Evolutionary conservation across 495 filamentous ascomycete species (phyloP).

Genomic region (Clohesyomyces aquaticus): DNA sequence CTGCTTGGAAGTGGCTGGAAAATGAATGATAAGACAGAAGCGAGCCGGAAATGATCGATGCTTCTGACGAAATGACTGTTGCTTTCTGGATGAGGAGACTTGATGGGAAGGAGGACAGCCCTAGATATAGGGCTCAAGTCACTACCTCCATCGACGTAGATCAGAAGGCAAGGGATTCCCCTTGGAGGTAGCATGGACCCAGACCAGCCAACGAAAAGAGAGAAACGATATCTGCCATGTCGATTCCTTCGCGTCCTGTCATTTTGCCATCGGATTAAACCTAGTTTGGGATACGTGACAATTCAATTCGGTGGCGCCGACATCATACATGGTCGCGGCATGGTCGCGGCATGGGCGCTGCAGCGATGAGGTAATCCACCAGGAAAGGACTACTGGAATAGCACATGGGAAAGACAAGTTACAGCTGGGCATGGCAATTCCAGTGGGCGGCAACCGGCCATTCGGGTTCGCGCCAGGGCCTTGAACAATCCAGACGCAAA

Average conservation of each 20-base stretch:
- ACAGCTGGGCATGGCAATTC: neutral
- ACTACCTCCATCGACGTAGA: neutral
- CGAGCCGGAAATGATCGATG: neutral
- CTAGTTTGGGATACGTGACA: neutral
- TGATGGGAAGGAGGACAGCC: neutral
- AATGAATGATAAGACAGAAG: conserved; percentile 1
- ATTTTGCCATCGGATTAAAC: neutral
- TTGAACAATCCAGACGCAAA: too few relatives aligned
- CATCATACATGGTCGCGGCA: too few relatives aligned
- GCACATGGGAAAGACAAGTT: neutral
- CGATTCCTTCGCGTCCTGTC: conserved; percentile 4
- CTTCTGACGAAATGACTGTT: neutral
- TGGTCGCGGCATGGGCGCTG: too few relatives aligned
- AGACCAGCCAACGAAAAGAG: too few relatives aligned
- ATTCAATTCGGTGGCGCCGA: conserved; percentile 3
- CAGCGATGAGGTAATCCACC: neutral
- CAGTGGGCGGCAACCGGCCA: neutral
- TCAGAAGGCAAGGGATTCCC: too few relatives aligned
- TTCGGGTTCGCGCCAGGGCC: too few relatives aligned
- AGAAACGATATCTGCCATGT: conserved; percentile 20
- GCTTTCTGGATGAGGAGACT: conserved; percentile 2
- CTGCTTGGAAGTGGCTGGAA: too few relatives aligned
- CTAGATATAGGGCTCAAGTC: conserved; percentile 9
- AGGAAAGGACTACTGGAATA: conserved; percentile 7
- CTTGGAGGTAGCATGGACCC: too few relatives aligned